Percentiles rank a stretch among this genome's conserved stretches.
phyloP scores from a whole-genome alignment of 202 grass and related monocot genomes.

The Panicum virgatum region DNA sequence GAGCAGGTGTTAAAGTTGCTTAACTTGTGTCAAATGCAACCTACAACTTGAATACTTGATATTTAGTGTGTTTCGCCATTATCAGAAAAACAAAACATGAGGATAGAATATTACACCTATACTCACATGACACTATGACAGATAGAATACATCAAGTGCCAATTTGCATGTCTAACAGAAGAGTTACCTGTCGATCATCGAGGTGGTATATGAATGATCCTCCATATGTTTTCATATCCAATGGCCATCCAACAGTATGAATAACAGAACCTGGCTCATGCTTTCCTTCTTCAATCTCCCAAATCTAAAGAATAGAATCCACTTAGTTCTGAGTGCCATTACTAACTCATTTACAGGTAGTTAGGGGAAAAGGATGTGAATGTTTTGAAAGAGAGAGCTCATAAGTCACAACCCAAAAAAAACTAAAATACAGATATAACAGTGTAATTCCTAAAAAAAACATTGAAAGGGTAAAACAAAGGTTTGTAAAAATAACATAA shows the following conservation, averaged over 20 bases:
- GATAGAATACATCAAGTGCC: not conserved
- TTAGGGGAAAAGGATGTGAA: not conserved
- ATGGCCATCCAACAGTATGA: constrained; percentile 95
- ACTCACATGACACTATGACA: constrained; percentile 1
- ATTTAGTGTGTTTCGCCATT: not conserved
- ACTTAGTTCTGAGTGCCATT: not conserved
- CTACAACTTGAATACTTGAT: not conserved
- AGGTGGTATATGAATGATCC: constrained; percentile 93
- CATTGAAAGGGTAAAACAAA: not conserved
- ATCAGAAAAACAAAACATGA: not conserved
- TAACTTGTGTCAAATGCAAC: not conserved
- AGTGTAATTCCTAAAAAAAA: not conserved
- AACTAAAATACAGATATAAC: not conserved
- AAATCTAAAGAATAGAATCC: constrained; percentile 56
- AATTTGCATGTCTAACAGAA: constrained; percentile 12
- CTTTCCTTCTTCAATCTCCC: constrained; percentile 92
- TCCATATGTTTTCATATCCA: constrained; percentile 83
- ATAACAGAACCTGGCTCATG: constrained; percentile 78
- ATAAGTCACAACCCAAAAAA: not conserved
- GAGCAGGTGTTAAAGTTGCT: not conserved
- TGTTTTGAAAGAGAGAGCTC: not conserved
- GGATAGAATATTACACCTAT: not conserved
- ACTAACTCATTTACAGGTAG: constrained; percentile 5
- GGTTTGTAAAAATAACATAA: not conserved
- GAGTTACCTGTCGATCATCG: constrained; percentile 76